Percentiles rank a stretch among this genome's conserved stretches.
Evolutionary conservation across 2,329 filamentous ascomycete species (phyloP).

Genomic region (Hypoxylon sp.): DNA sequence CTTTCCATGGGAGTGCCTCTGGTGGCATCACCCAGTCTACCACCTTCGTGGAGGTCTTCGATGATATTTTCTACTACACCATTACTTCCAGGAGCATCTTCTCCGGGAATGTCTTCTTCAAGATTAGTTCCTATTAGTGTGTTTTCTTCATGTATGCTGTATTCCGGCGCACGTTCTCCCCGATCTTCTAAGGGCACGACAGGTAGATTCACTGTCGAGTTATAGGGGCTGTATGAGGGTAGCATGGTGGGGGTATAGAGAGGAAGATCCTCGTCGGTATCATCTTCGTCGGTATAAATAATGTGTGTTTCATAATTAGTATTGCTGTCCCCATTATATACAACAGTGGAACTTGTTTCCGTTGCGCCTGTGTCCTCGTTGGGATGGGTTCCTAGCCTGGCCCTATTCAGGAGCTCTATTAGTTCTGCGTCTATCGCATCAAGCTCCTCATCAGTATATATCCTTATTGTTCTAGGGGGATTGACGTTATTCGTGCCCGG

Average conservation of each 20-base stretch:
- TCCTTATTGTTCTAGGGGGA: constrained; percentile 18
- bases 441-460: constrained; percentile 38
- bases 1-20: neutral
- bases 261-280: constrained; percentile 14
- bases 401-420: neutral
- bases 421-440: constrained; percentile 25
- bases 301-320: neutral
- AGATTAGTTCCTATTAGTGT: neutral
- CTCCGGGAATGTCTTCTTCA: neutral
- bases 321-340: neutral
- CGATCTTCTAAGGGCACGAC: neutral
- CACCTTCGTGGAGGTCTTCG: neutral
- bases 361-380: neutral
- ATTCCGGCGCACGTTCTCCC: neutral
- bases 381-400: neutral
- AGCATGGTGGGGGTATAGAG: constrained; percentile 10
- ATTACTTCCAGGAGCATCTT: neutral
- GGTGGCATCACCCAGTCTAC: neutral
- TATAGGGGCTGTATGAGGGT: constrained; percentile 11
- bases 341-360: neutral
- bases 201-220: too few relatives aligned
- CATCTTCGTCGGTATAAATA: neutral
- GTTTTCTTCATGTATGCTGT: neutral
- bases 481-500: constrained; percentile 30
- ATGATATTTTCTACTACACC: neutral